Conservation (phyloP, 352 stramenopile genomes). For the Detonula confervacea region DNA sequence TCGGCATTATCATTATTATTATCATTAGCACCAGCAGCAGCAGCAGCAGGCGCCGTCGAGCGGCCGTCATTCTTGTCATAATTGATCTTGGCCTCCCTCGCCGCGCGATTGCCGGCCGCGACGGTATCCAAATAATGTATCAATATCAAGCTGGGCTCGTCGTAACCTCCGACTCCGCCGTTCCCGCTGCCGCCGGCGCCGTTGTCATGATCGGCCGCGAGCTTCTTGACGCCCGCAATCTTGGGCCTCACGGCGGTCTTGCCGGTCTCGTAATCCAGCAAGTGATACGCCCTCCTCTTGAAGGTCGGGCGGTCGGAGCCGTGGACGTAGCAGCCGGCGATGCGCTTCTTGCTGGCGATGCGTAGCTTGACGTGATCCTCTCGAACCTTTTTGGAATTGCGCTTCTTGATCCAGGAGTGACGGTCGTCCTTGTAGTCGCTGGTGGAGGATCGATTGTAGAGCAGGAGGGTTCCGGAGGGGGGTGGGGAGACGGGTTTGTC, state of each 20-base stretch:
- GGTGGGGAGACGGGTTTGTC: slow-evolving; percentile 21
- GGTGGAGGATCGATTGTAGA: slow-evolving; percentile 44
- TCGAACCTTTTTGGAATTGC: slow-evolving; percentile 30
- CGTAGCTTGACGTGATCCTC: slow-evolving; percentile 65
- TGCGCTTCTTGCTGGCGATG: slow-evolving; percentile 36
- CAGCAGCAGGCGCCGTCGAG: no score
- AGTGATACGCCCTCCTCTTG: slow-evolving; percentile 52
- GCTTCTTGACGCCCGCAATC: slow-evolving; percentile 14
- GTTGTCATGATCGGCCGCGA: background rate
- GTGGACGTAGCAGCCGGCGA: slow-evolving; percentile 59
- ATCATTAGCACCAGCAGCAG: background rate
- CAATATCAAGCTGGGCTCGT: slow-evolving; percentile 35
- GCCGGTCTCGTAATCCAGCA: slow-evolving; percentile 31
- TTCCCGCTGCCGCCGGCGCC: background rate
- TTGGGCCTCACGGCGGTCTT: slow-evolving; percentile 3
- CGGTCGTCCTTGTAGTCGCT: slow-evolving; percentile 49
- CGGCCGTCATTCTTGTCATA: background rate
- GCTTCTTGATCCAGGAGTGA: slow-evolving; percentile 42
- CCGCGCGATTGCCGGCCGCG: background rate
- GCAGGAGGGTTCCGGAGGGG: slow-evolving; percentile 24
- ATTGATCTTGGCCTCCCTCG: slow-evolving; percentile 9
- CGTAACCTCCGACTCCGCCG: background rate
- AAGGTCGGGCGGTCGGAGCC: slow-evolving; percentile 21
- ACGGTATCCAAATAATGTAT: slow-evolving; percentile 51
- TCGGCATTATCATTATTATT: background rate